These are phyloP conservation scores for Periconia sp. DNA, from an alignment of 2,329 filamentous ascomycete genomes.

Conservation along the genomic window DNA sequence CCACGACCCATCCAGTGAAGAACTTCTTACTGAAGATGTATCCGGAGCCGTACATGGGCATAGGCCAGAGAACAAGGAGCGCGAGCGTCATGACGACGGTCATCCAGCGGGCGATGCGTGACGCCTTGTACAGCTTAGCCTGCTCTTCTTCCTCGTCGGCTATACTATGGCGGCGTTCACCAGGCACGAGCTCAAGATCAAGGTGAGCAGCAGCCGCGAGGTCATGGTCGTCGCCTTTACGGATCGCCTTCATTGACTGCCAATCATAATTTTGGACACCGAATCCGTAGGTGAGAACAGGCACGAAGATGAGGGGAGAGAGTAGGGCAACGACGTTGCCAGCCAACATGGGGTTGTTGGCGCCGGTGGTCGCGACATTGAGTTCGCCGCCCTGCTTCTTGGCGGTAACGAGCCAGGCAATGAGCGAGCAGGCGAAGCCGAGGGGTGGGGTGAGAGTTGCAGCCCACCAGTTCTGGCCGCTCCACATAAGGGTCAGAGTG, in stretches of 20 bases:
- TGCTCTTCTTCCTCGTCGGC: slow-evolving; percentile 52
- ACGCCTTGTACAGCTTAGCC: slow-evolving; percentile 49
- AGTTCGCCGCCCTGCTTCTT: slow-evolving; percentile 72
- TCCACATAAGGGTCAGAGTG: slow-evolving; percentile 80
- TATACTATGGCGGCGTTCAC: slow-evolving; percentile 47
- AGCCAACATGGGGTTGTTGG: slow-evolving; percentile 83
- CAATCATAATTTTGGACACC: slow-evolving; percentile 84
- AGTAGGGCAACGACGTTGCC: slow-evolving; percentile 85
- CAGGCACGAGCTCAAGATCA: slow-evolving; percentile 69
- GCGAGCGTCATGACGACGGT: slow-evolving; percentile 71
- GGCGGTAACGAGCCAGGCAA: slow-evolving; percentile 79
- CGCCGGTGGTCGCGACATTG: slow-evolving; percentile 75
- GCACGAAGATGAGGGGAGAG: slow-evolving; percentile 75
- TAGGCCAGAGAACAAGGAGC: slow-evolving; percentile 84
- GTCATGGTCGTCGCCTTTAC: slow-evolving; percentile 78
- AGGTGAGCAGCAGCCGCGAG: slow-evolving; percentile 67
- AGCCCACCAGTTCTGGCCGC: slow-evolving; percentile 76
- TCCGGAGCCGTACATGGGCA: slow-evolving; percentile 83
- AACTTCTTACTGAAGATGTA: slow-evolving; percentile 85
- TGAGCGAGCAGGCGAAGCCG: slow-evolving; percentile 71
- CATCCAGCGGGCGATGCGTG: slow-evolving; percentile 60
- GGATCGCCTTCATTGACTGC: slow-evolving; percentile 80
- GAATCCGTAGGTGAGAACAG: slow-evolving; percentile 74
- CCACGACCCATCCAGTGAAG: slow-evolving; percentile 79
- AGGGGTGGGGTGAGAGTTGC: slow-evolving; percentile 73